Evolutionary conservation across 306 rosid species (phyloP).

Genomic region (Dalbergia oliveri): DNA sequence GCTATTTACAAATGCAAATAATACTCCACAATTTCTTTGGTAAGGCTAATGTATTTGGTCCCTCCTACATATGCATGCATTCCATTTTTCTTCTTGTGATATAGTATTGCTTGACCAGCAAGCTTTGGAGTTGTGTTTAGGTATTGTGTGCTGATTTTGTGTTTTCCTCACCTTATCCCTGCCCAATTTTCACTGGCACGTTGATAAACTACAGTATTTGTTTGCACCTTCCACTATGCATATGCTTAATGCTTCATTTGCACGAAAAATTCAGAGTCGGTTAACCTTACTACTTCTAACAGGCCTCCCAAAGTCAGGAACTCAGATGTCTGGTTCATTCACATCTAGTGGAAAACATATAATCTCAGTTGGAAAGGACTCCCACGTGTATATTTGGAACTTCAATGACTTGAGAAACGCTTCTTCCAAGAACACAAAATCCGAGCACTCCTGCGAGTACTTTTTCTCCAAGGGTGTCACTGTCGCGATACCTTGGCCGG

Average conservation of each 20-base stretch:
- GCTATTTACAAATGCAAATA: no score
- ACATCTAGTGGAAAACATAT: slow-evolving; percentile 68
- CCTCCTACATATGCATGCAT: no score
- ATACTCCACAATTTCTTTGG: no score
- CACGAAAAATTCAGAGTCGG: slow-evolving; percentile 35
- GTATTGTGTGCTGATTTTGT: no score
- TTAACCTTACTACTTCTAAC: slow-evolving; percentile 42
- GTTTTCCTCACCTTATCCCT: no score
- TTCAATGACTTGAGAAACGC: slow-evolving; percentile 40
- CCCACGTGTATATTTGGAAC: slow-evolving; percentile 82
- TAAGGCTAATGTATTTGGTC: no score
- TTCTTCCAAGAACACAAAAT: slow-evolving; percentile 56
- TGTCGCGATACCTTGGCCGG: slow-evolving; percentile 83
- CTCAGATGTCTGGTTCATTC: slow-evolving; percentile 83
- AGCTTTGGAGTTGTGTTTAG: no score
- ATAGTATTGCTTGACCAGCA: no score
- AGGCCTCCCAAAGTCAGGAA: slow-evolving; percentile 78
- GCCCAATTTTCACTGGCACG: no score
- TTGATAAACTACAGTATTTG: no score
- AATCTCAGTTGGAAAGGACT: slow-evolving; percentile 82
- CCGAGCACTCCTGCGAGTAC: slow-evolving; percentile 71
- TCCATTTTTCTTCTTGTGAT: no score
- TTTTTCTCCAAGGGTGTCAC: slow-evolving; percentile 76
- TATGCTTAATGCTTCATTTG: not conserved
- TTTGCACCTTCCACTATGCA: no score